A percentile compares a stretch with the other conserved stretches of the same genome.
phyloP scores from a whole-genome alignment of 78 protist genomes.

The Polysphondylium violaceum region DNA sequence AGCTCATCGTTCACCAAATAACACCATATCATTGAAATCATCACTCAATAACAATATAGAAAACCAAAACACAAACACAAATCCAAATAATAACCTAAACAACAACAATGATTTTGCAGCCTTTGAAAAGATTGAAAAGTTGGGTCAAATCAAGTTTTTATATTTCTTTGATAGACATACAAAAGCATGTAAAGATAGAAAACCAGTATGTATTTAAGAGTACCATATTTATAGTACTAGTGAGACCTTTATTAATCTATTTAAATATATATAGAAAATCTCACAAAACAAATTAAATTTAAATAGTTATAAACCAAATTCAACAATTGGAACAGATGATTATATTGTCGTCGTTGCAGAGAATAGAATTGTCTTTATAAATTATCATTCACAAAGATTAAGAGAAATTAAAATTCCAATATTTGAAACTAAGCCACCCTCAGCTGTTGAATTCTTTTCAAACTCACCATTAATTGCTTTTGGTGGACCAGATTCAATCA shows the following conservation, averaged over 20 bases:
- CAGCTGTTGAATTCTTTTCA: conserved; percentile 61
- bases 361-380: conserved; percentile 66
- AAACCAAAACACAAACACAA: neutral
- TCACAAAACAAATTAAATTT: conserved; percentile 30
- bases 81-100: neutral
- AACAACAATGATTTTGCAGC: neutral
- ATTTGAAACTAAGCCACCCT: conserved; percentile 67
- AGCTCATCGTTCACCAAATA: conserved; percentile 27
- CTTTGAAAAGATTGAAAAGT: conserved; percentile 54
- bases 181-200: conserved; percentile 35
- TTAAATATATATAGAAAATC: conserved; percentile 21
- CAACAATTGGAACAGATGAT: conserved; percentile 58
- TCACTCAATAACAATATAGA: neutral
- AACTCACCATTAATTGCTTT: conserved; percentile 69
- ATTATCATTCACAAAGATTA: conserved; percentile 65
- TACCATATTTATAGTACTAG: neutral
- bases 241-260: neutral
- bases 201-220: conserved; percentile 14
- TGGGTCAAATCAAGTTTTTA: conserved; percentile 69
- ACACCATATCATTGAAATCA: conserved; percentile 2
- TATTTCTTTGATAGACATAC: conserved; percentile 64
- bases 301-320: neutral
- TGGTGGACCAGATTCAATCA: conserved; percentile 51
- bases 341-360: conserved; percentile 74
- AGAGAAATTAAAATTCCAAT: conserved; percentile 64